Conservation (phyloP, 768 basidiomycete genomes). For the Mycena rebaudengoi region DNA sequence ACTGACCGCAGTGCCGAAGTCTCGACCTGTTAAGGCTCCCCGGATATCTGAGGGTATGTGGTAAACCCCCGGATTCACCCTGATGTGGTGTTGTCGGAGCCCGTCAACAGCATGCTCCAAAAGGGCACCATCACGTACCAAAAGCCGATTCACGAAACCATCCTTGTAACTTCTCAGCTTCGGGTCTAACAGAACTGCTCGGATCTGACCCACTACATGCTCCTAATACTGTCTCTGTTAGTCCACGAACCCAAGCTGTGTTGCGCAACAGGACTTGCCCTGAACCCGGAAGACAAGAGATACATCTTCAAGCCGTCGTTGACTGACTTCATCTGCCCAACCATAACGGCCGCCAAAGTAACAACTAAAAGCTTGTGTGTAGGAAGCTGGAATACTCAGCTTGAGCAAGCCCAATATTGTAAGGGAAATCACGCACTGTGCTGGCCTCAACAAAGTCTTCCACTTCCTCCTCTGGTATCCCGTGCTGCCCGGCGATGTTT, state of each 20-base stretch:
- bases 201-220: background rate
- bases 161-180: conserved; percentile 3
- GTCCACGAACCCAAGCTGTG: background rate
- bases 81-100: background rate
- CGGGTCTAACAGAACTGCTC: background rate
- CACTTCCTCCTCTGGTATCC: too few relatives aligned
- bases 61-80: background rate
- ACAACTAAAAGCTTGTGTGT: background rate
- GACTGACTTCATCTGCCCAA: background rate
- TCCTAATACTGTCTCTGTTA: background rate
- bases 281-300: background rate
- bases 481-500: too few relatives aligned
- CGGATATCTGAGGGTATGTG: conserved; percentile 4
- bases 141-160: background rate
- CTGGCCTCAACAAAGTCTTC: too few relatives aligned
- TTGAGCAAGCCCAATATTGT: too few relatives aligned
- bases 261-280: background rate
- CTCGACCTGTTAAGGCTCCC: background rate
- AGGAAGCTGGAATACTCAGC: too few relatives aligned
- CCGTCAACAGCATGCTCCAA: background rate
- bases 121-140: background rate
- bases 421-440: too few relatives aligned
- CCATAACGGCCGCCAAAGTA: background rate
- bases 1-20: background rate
- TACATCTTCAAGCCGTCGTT: background rate